A percentile compares a stretch with the other conserved stretches of the same genome.
Conservation (phyloP, 202 grass and related monocot genomes). For the Carex arenaria region DNA sequence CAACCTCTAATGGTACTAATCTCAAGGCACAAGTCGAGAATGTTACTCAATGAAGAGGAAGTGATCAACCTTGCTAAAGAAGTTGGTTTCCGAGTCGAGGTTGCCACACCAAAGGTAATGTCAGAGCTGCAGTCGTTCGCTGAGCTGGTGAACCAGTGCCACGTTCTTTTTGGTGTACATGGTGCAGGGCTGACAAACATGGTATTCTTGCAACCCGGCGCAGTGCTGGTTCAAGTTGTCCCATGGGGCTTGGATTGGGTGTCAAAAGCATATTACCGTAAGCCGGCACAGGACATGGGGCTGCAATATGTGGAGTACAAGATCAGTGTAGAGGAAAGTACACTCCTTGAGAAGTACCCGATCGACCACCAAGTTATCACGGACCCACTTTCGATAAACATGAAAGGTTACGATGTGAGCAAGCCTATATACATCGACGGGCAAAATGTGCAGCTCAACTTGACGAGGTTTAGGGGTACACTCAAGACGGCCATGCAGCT, state of each 20-base stretch:
- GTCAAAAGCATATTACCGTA: constrained; percentile 20
- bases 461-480: constrained; percentile 26
- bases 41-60: constrained; percentile 41
- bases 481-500: constrained; percentile 29
- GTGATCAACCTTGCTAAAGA: not conserved
- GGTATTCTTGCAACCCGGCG: constrained; percentile 28
- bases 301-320: constrained; percentile 57
- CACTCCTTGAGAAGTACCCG: constrained; percentile 36
- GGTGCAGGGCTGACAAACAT: constrained; percentile 40
- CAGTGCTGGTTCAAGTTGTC: constrained; percentile 44
- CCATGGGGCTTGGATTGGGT: constrained; percentile 50
- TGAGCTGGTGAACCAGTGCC: constrained; percentile 25
- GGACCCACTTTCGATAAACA: constrained; percentile 37
- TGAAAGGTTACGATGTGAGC: not conserved
- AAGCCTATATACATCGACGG: constrained; percentile 34
- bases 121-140: constrained; percentile 27
- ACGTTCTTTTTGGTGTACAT: constrained; percentile 32
- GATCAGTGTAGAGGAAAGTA: constrained; percentile 29
- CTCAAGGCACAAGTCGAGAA: constrained; percentile 39
- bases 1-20: constrained; percentile 47
- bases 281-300: constrained; percentile 27
- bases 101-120: constrained; percentile 3
- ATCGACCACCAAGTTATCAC: constrained; percentile 40
- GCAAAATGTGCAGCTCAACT: constrained; percentile 55
- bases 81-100: constrained; percentile 40